Percentiles rank a stretch among this genome's conserved stretches.
phyloP scores from a whole-genome alignment of 176 grass and related monocot species.

The Triticum monococcum region DNA sequence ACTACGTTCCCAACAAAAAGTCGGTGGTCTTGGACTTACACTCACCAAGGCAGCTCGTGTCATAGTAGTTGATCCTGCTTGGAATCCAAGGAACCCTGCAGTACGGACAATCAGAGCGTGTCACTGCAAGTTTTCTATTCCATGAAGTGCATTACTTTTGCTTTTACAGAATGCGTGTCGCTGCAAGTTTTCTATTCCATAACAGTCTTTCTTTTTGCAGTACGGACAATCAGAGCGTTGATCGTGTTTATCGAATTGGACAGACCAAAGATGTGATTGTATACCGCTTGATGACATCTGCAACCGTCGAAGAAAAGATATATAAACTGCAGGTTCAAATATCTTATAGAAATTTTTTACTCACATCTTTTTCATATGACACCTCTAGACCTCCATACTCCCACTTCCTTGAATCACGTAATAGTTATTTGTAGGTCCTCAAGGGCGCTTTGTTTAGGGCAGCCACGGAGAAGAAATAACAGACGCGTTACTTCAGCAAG shows the following conservation, averaged over 20 bases:
- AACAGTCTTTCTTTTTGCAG: conserved; percentile 44
- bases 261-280: conserved; percentile 62
- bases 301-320: conserved; percentile 94
- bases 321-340: conserved; percentile 86
- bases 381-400: background rate
- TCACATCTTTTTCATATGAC: background rate
- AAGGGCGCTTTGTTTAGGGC: conserved; percentile 90
- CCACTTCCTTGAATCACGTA: background rate
- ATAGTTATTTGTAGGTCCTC: conserved; percentile 55
- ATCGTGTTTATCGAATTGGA: conserved; percentile 86
- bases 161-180: background rate
- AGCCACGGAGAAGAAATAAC: conserved; percentile 91
- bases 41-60: conserved; percentile 94
- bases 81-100: conserved; percentile 90
- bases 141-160: background rate
- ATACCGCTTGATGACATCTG: conserved; percentile 86
- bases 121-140: too few species aligned
- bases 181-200: conserved; percentile 5
- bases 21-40: conserved; percentile 96
- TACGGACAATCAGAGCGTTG: conserved; percentile 91
- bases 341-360: background rate
- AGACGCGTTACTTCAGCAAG: conserved; percentile 88
- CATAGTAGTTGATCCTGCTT: conserved; percentile 93
- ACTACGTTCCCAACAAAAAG: too few species aligned
- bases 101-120: too few species aligned